These are phyloP conservation scores for Diatrype stigma DNA, from an alignment of 2,329 filamentous ascomycete species.

Conservation along the genomic window DNA sequence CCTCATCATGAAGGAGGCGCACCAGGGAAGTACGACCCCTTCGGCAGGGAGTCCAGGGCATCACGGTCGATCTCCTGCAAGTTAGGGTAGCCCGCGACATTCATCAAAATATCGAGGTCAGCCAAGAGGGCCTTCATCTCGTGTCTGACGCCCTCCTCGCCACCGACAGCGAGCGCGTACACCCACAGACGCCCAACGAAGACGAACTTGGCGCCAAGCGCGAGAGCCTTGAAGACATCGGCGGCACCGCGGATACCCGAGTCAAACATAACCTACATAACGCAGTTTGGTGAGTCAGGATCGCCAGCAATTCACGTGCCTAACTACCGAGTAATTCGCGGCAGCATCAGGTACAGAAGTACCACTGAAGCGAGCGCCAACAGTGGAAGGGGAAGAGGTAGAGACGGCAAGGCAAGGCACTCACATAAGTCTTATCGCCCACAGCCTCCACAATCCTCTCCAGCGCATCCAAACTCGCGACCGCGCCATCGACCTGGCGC, in stretches of 20 bases:
- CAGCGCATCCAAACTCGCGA: constrained; percentile 55
- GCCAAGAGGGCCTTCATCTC: constrained; percentile 59
- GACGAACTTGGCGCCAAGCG: constrained; percentile 58
- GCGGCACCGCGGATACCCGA: constrained; percentile 52
- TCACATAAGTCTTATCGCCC: constrained; percentile 26
- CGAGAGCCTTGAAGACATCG: constrained; percentile 58
- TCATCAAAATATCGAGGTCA: constrained; percentile 60
- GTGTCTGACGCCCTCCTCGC: constrained; percentile 57
- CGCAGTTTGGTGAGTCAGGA: constrained; percentile 18
- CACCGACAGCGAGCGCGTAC: constrained; percentile 56
- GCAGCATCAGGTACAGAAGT: too few species aligned
- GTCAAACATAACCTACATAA: constrained; percentile 55
- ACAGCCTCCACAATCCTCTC: constrained; percentile 50
- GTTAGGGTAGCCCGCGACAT: constrained; percentile 50
- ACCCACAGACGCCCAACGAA: constrained; percentile 59
- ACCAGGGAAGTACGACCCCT: constrained; percentile 30
- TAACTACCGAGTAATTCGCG: too few species aligned
- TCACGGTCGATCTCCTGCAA: constrained; percentile 47
- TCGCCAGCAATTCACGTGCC: too few species aligned
- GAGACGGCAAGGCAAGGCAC: constrained; percentile 2
- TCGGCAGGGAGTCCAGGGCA: constrained; percentile 38
- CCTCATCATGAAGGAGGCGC: constrained; percentile 2
- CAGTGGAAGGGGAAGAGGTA: too few species aligned
- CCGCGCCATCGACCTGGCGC: constrained; percentile 56
- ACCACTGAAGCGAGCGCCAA: too few species aligned